Percentiles rank a stretch among this genome's conserved stretches.
phyloP scores from a whole-genome alignment of 345 rosid species.

The Camelina hispida region DNA sequence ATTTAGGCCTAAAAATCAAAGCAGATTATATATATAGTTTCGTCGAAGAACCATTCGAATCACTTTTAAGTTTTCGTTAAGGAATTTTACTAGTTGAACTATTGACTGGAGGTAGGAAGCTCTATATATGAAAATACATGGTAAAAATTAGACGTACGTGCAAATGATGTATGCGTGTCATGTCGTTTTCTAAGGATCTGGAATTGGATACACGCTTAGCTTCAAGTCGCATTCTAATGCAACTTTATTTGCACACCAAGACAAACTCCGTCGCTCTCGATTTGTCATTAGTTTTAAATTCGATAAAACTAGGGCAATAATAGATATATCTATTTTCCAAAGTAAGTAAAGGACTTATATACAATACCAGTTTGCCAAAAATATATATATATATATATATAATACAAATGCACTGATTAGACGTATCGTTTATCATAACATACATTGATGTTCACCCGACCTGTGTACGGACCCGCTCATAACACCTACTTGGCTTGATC shows the following conservation, averaged over 20 bases:
- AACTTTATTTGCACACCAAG: slow-evolving; percentile 51
- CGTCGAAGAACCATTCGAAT: no score
- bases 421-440: slow-evolving; percentile 42
- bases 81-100: no score
- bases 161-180: slow-evolving; percentile 43
- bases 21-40: no score
- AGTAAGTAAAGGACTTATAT: not conserved
- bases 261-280: slow-evolving; percentile 44
- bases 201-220: slow-evolving; percentile 57
- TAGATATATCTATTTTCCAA: not conserved
- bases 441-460: slow-evolving; percentile 25
- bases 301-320: slow-evolving; percentile 15
- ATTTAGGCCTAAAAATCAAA: no score
- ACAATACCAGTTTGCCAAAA: not conserved
- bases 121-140: not conserved
- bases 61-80: no score
- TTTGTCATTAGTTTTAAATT: slow-evolving; percentile 28
- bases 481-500: slow-evolving; percentile 18
- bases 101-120: no score
- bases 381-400: not conserved
- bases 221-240: slow-evolving; percentile 55
- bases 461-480: slow-evolving; percentile 50
- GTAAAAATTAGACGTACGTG: not conserved
- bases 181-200: slow-evolving; percentile 68
- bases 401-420: slow-evolving; percentile 44